A percentile compares a stretch with the other conserved stretches of the same genome.
These are phyloP conservation scores for Phytopythium mirpurense DNA, from an alignment of 352 stramenopile genomes.

Conservation along the genomic window DNA sequence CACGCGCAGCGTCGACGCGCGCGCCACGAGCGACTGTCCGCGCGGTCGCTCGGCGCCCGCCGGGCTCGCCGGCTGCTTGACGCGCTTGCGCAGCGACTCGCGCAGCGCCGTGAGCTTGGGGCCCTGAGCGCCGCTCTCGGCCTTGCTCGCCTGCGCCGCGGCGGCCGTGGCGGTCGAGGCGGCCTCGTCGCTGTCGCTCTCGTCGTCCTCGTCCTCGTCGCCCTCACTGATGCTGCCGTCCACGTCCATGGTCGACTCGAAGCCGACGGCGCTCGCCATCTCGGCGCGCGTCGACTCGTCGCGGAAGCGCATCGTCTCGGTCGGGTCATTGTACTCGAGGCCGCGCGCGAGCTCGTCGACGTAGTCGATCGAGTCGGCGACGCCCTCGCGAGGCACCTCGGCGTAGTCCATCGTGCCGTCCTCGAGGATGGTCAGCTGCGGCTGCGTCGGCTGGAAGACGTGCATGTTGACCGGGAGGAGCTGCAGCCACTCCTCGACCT, in stretches of 20 bases:
- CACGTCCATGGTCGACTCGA: slow-evolving; percentile 49
- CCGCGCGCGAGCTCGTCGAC: slow-evolving; percentile 62
- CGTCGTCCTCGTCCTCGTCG: slow-evolving; percentile 41
- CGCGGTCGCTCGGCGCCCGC: slow-evolving; percentile 8
- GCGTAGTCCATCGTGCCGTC: slow-evolving; percentile 48
- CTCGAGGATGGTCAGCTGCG: slow-evolving; percentile 46
- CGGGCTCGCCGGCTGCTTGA: slow-evolving; percentile 13
- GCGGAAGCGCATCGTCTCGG: slow-evolving; percentile 18
- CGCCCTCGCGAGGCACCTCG: slow-evolving; percentile 46
- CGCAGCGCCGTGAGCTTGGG: slow-evolving; percentile 57
- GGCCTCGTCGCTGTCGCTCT: slow-evolving; percentile 15
- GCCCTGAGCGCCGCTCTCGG: slow-evolving; percentile 31
- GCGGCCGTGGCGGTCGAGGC: slow-evolving; percentile 7
- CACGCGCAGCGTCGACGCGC: slow-evolving; percentile 38
- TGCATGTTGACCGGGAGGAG: slow-evolving; percentile 54
- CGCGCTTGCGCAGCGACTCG: slow-evolving; percentile 44
- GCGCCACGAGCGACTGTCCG: slow-evolving; percentile 33
- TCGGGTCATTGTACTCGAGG: slow-evolving; percentile 40
- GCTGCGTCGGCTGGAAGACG: slow-evolving; percentile 45
- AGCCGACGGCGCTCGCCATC: slow-evolving; percentile 45
- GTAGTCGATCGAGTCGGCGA: slow-evolving; percentile 54
- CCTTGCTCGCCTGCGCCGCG: slow-evolving; percentile 4
- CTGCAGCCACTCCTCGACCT: slow-evolving; percentile 48
- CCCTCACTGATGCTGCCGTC: slow-evolving; percentile 36
- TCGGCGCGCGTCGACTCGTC: slow-evolving; percentile 15